A percentile compares a stretch with the other conserved stretches of the same genome.
Evolutionary conservation across 768 basidiomycete species (phyloP).

Genomic region (Podaxis mareebaensis): DNA sequence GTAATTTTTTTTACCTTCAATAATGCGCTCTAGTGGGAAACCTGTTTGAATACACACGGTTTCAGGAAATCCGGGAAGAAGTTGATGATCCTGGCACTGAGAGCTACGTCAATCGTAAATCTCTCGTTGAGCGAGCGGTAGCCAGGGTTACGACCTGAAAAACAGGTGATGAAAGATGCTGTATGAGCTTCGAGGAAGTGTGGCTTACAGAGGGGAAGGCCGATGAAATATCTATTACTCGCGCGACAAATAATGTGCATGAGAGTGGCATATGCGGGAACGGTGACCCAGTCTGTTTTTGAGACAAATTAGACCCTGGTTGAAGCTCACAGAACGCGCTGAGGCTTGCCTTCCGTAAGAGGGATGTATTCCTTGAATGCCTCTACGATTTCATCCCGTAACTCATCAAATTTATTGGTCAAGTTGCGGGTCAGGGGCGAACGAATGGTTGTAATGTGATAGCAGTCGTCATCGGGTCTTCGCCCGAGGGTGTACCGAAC

Average conservation of each 20-base stretch:
- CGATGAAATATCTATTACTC: conserved; percentile 13
- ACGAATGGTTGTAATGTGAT: conserved; percentile 12
- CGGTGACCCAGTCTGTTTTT: conserved; percentile 1
- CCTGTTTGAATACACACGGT: conserved; percentile 18
- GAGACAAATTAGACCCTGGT: background rate
- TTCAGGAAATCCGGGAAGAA: conserved; percentile 23
- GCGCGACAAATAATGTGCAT: conserved; percentile 3
- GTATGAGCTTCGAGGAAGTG: background rate
- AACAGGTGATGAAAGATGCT: background rate
- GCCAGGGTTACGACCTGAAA: conserved; percentile 36
- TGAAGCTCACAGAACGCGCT: background rate
- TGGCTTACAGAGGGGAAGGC: conserved; percentile 14
- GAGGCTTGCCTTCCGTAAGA: conserved; percentile 24
- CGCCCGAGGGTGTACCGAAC: conserved; percentile 30
- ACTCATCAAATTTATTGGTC: conserved; percentile 7
- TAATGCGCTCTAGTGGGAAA: background rate
- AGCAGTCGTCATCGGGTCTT: background rate
- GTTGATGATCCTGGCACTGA: conserved; percentile 21
- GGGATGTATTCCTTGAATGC: conserved; percentile 10
- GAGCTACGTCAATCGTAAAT: conserved; percentile 22
- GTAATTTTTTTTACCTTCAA: no score
- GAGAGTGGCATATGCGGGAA: background rate
- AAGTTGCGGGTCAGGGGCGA: conserved; percentile 13
- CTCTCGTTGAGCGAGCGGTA: conserved; percentile 32
- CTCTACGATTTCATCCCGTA: conserved; percentile 14